These are phyloP conservation scores for Pythium coloratum DNA, from an alignment of 352 stramenopile genomes.

Conservation along the genomic window DNA sequence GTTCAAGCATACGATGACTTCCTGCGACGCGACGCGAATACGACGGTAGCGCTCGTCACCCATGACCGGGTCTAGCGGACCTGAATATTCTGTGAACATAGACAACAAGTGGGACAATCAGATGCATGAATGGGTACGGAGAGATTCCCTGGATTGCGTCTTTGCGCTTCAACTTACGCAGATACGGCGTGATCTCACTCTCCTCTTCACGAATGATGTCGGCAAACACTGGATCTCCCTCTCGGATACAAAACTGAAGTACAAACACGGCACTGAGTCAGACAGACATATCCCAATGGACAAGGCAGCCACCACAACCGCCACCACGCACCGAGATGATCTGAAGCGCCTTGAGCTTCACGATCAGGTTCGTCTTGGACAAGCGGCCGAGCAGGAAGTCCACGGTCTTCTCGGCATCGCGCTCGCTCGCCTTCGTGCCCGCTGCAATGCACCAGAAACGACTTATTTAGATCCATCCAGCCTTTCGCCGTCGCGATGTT, in stretches of 20 bases:
- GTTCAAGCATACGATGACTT: conserved; percentile 79
- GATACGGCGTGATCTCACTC: conserved; percentile 61
- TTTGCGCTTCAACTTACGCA: conserved; percentile 47
- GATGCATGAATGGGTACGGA: conserved; percentile 9
- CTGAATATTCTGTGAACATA: conserved; percentile 62
- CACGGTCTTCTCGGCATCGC: conserved; percentile 75
- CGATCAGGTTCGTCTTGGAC: conserved; percentile 81
- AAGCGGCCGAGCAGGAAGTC: conserved; percentile 77
- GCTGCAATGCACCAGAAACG: conserved; percentile 32
- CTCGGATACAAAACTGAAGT: conserved; percentile 75
- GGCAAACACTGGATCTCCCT: conserved; percentile 61
- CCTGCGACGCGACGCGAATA: conserved; percentile 79
- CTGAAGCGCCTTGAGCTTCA: conserved; percentile 86
- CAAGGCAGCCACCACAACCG: not conserved
- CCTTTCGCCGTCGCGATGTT: not conserved
- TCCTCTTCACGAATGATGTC: conserved; percentile 69
- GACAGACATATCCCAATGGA: not conserved
- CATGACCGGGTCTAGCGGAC: conserved; percentile 70
- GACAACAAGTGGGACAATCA: not conserved
- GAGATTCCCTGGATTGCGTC: not conserved
- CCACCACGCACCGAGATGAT: conserved; percentile 69
- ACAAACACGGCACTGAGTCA: conserved; percentile 17
- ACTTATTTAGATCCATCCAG: not conserved
- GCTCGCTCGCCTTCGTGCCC: conserved; percentile 54
- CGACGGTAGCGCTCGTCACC: conserved; percentile 83